A percentile compares a stretch with the other conserved stretches of the same genome.
phyloP scores from a whole-genome alignment of 768 basidiomycete species.

The Russula earlei region DNA sequence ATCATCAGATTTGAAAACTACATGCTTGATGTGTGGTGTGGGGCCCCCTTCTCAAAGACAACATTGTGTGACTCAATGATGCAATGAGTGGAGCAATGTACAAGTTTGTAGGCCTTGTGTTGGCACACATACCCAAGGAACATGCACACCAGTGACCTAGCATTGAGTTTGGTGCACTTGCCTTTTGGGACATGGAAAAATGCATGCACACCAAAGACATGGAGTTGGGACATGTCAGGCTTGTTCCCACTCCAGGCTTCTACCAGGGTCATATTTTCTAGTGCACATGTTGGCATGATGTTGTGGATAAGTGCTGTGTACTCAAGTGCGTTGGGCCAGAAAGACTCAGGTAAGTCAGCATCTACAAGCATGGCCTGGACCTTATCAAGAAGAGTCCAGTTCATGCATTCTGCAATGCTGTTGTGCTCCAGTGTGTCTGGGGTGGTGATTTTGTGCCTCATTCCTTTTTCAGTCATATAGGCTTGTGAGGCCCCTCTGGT shows the following conservation, averaged over 20 bases:
- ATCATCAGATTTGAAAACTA: too few species aligned
- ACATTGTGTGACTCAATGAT: slow-evolving; percentile 5
- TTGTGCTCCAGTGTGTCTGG: neutral
- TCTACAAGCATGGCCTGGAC: slow-evolving; percentile 16
- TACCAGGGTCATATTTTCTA: slow-evolving; percentile 16
- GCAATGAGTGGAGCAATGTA: neutral
- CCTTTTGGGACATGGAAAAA: slow-evolving; percentile 6
- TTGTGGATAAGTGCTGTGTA: neutral
- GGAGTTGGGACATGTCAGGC: slow-evolving; percentile 8
- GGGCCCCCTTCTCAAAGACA: slow-evolving; percentile 14
- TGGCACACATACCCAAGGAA: slow-evolving; percentile 16
- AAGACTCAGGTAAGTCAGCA: slow-evolving; percentile 4
- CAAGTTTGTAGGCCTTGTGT: slow-evolving; percentile 12
- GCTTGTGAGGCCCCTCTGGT: neutral
- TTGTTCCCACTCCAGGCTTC: slow-evolving; percentile 16
- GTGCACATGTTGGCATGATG: slow-evolving; percentile 6
- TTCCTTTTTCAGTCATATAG: slow-evolving; percentile 9
- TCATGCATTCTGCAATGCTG: neutral
- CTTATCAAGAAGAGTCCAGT: slow-evolving; percentile 17
- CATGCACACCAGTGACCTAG: slow-evolving; percentile 4
- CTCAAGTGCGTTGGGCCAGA: slow-evolving; percentile 7
- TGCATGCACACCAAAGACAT: slow-evolving; percentile 10
- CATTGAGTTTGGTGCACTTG: slow-evolving; percentile 8
- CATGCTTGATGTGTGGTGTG: too few species aligned
- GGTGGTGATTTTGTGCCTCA: slow-evolving; percentile 5